Conservation (phyloP, 148 eudicot species). For the Talinum fruticosum region DNA sequence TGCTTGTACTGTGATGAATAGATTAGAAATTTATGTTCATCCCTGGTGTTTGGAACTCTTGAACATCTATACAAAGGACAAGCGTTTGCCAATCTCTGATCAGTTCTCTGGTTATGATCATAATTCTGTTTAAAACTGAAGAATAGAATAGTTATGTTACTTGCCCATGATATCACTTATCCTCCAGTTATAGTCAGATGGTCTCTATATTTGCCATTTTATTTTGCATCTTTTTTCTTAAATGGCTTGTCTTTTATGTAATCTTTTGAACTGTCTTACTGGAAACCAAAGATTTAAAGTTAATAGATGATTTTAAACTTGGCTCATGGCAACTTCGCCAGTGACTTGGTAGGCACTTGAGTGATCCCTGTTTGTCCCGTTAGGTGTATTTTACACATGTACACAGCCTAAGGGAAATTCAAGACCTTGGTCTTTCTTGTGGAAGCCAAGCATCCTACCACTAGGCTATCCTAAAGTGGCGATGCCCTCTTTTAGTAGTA, state of each 20-base stretch:
- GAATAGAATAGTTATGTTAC: not conserved
- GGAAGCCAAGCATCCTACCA: too few species aligned
- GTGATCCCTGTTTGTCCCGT: not conserved
- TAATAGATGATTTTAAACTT: not conserved
- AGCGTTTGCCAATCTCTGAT: not conserved
- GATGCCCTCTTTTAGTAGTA: too few species aligned
- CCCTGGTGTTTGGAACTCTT: too few species aligned
- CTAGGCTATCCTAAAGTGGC: too few species aligned
- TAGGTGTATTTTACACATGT: too few species aligned
- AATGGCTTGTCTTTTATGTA: not conserved
- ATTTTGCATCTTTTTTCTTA: not conserved
- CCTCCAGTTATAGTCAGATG: not conserved
- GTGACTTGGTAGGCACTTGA: not conserved
- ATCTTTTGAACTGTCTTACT: not conserved
- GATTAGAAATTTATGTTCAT: too few species aligned
- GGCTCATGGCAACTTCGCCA: not conserved
- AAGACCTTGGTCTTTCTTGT: too few species aligned
- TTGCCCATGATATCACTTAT: not conserved
- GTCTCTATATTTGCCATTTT: not conserved
- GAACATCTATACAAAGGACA: not conserved
- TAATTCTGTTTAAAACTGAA: not conserved
- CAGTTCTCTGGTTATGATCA: not conserved
- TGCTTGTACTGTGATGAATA: too few species aligned
- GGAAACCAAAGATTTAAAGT: not conserved
- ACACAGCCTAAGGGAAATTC: too few species aligned